These are phyloP conservation scores for Aureobasidium mangrovei DNA, from an alignment of 2,329 filamentous ascomycete genomes.

Conservation along the genomic window DNA sequence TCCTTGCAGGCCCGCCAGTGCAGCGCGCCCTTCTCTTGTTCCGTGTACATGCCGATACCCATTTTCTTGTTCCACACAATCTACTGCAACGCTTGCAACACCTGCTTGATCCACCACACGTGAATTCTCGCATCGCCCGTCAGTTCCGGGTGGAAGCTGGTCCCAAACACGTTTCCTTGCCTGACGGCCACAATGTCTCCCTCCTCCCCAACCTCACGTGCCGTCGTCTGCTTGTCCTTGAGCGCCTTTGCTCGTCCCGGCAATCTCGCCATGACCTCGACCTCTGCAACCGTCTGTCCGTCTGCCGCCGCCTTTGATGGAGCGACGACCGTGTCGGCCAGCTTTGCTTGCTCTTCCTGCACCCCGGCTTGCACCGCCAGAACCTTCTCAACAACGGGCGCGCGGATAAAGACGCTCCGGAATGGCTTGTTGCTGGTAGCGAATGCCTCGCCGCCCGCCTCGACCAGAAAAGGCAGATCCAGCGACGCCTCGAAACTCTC, in stretches of 20 bases:
- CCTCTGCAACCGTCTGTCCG: conserved; percentile 40
- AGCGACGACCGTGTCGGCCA: conserved; percentile 47
- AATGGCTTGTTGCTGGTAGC: conserved; percentile 44
- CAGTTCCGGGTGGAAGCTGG: conserved; percentile 91
- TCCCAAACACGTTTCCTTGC: conserved; percentile 88
- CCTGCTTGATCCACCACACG: conserved; percentile 81
- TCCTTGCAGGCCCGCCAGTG: neutral
- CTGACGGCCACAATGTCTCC: conserved; percentile 80
- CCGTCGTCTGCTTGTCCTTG: conserved; percentile 38
- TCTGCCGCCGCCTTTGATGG: conserved; percentile 42
- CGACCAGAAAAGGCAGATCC: conserved; percentile 59
- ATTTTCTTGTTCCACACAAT: neutral
- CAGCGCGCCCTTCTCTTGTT: neutral
- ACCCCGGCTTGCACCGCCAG: conserved; percentile 45
- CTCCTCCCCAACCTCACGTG: conserved; percentile 40
- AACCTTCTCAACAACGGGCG: conserved; percentile 82
- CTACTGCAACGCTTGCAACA: conserved; percentile 28
- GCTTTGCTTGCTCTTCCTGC: conserved; percentile 40
- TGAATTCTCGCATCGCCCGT: conserved; percentile 84
- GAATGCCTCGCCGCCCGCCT: conserved; percentile 22
- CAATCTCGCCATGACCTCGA: conserved; percentile 51
- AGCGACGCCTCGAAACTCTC: conserved; percentile 80
- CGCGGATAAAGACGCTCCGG: conserved; percentile 83
- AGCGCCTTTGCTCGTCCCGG: conserved; percentile 44
- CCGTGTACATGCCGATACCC: neutral